These are phyloP conservation scores for Beta lomatogona DNA, from an alignment of 179 eudicot species.

Conservation along the genomic window DNA sequence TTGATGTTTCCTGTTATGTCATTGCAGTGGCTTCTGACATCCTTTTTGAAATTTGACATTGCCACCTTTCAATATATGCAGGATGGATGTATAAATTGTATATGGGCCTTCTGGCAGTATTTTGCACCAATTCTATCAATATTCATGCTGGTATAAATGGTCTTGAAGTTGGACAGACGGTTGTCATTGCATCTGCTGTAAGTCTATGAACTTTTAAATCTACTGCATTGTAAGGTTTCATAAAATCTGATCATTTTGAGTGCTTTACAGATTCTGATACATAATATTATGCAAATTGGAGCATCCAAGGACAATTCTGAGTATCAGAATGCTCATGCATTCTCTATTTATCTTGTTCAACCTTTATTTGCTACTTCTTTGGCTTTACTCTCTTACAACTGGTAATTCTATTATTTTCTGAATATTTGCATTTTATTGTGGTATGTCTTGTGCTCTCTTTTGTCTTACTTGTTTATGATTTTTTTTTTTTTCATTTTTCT, in stretches of 20 bases:
- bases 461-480: background rate
- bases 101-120: slow-evolving; percentile 91
- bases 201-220: slow-evolving; percentile 33
- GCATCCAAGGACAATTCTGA: slow-evolving; percentile 55
- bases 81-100: slow-evolving; percentile 90
- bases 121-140: slow-evolving; percentile 94
- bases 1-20: background rate
- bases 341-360: slow-evolving; percentile 89
- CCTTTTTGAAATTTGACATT: slow-evolving; percentile 9
- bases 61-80: slow-evolving; percentile 28
- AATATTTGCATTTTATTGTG: background rate
- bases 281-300: slow-evolving; percentile 93
- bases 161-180: slow-evolving; percentile 98
- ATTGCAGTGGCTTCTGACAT: slow-evolving; percentile 17
- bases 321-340: slow-evolving; percentile 92
- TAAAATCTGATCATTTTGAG: slow-evolving; percentile 26
- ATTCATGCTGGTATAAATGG: slow-evolving; percentile 98
- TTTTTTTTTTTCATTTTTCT: slow-evolving; percentile 12
- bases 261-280: slow-evolving; percentile 71
- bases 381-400: slow-evolving; percentile 87
- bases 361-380: slow-evolving; percentile 91
- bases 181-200: slow-evolving; percentile 85
- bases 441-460: background rate
- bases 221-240: slow-evolving; percentile 4
- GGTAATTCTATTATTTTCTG: slow-evolving; percentile 11